Base-by-base conservation (phyloP, 768 basidiomycete species). In the Tylopilus intermedius region DNA sequence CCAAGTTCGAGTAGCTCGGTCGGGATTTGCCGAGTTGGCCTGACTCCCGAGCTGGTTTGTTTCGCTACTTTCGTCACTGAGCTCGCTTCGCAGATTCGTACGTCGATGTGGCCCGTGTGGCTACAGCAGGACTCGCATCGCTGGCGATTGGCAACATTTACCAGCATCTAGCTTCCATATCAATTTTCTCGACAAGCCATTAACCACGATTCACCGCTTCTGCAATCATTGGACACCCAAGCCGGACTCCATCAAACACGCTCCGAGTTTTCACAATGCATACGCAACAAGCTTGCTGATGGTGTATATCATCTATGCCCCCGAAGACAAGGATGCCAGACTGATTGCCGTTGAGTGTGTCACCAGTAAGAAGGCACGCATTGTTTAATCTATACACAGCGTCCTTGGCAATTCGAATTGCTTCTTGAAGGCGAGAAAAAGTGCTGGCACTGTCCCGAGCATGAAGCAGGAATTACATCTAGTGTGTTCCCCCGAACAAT, bases 311-410 rank as follows among this genome's bases (percentile, higher is more conserved):
- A 18, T 18, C 74, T 37, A 76, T 18, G 18, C 18, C 61, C 68
- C 67, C 0, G 69, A 72, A 42, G 62, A 67, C 37, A 67, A 71
- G 13, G 67, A 72, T 38, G 79, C 79, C 5, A 69, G 74, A 39
- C 63, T 80, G 45, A 79, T 81, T 48, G 79, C 78, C 21, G 75
- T 81, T 40, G 79, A 80, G 59, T 81, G 71, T 80, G 71, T 80
- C 49, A 66, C 80, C 13, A 68, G 71, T 8, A 76, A 77, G 45
- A 67, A 75, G 33, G 52, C 46, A 53, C 35, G 44, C 14, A 30
- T 35, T 41, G 15, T 44, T 39, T 26, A 38, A 8, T 24, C 22
- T 32, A 6, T 26, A 24, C 15, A 14, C 44, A 35, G 3, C 10
- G n/a, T 22, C 35, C 8, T 26, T 61, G 27, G 54, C 39, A 40